phyloP scores from a whole-genome alignment of 1,284 basidiomycete species.

The Apiotrichum laibachii region DNA sequence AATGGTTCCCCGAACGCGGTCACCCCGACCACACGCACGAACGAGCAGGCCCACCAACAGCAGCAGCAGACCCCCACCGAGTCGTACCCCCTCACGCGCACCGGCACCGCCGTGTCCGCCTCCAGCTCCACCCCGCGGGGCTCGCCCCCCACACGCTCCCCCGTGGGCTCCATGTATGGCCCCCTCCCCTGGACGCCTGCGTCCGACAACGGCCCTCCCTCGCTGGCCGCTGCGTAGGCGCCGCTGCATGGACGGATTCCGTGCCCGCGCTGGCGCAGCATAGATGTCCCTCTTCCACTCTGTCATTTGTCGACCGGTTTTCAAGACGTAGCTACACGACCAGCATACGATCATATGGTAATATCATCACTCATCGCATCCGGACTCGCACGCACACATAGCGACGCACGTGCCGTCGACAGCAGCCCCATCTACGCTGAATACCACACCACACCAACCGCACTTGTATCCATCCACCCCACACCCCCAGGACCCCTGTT shows the following conservation, averaged over 20 bases:
- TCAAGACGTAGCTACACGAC: no score
- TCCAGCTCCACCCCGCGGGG: conserved; percentile 9
- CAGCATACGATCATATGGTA: no score
- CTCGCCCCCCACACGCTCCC: conserved; percentile 5
- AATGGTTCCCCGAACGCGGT: neutral
- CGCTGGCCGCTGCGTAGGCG: neutral
- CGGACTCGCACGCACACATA: no score
- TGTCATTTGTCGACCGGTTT: no score
- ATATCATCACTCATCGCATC: no score
- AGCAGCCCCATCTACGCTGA: no score
- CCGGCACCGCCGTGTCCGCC: conserved; percentile 1
- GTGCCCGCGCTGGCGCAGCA: neutral
- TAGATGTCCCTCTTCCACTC: no score
- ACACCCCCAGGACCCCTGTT: neutral
- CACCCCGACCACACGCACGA: conserved; percentile 4
- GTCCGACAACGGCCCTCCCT: neutral
- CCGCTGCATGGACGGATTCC: no score
- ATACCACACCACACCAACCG: no score
- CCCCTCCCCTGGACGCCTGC: neutral
- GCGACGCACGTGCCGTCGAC: no score
- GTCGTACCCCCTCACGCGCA: neutral
- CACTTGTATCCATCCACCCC: neutral
- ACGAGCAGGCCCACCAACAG: neutral
- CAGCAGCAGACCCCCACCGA: neutral
- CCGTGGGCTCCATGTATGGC: neutral